Conservation (phyloP, 1,284 basidiomycete species). For the Malassezia dermatis region DNA sequence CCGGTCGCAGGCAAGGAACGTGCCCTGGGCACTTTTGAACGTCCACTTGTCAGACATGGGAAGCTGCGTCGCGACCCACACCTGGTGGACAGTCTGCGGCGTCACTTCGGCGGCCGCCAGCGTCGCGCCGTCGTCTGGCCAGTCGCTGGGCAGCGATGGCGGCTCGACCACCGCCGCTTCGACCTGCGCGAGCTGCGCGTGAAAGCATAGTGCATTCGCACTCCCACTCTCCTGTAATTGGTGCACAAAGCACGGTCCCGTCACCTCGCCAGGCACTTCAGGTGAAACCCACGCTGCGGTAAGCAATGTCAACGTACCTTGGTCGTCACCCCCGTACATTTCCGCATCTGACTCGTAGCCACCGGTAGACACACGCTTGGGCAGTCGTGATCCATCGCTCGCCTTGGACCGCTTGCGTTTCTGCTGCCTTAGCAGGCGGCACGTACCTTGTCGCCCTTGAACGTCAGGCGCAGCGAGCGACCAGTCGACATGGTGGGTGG, state of each 20-base stretch:
- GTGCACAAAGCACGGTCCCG: slow-evolving; percentile 10
- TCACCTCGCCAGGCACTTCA: slow-evolving; percentile 3
- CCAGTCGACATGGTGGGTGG: not conserved
- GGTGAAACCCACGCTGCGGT: slow-evolving; percentile 13
- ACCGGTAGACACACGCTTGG: not conserved
- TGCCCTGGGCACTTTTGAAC: slow-evolving; percentile 32
- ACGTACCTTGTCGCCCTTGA: slow-evolving; percentile 19
- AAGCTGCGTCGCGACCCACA: slow-evolving; percentile 28
- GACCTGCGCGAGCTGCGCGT: slow-evolving; percentile 5
- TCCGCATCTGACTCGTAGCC: slow-evolving; percentile 14
- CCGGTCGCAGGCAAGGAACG: slow-evolving; percentile 29
- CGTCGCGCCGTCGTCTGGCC: slow-evolving; percentile 10
- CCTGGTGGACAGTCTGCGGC: slow-evolving; percentile 35
- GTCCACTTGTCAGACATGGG: slow-evolving; percentile 23
- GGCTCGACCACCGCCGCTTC: slow-evolving; percentile 7
- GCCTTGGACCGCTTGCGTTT: slow-evolving; percentile 11
- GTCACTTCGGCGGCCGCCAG: slow-evolving; percentile 13
- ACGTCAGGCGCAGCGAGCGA: slow-evolving; percentile 13
- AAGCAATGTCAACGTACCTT: slow-evolving; percentile 3
- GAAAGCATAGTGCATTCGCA: slow-evolving; percentile 6
- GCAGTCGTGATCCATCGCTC: not conserved
- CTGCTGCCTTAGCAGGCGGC: not conserved
- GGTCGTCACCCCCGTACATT: slow-evolving; percentile 16
- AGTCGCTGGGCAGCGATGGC: not conserved
- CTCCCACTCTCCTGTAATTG: not conserved